Percentiles rank a stretch among this genome's conserved stretches.
Conservation (phyloP, 805 yeast genomes). For the Cyberlindnera japonica region DNA sequence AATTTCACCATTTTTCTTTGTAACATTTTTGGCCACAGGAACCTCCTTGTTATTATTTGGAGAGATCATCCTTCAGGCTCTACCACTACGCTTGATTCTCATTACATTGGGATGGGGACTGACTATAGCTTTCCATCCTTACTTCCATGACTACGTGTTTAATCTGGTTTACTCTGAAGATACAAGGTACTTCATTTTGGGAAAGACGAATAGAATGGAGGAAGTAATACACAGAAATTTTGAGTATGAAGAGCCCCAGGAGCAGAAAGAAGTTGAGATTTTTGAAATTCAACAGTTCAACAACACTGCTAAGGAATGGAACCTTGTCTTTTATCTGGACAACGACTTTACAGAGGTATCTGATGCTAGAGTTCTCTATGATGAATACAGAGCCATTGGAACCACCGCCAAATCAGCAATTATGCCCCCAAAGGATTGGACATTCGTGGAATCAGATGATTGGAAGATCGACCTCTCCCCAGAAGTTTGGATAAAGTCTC, state of each 20-base stretch:
- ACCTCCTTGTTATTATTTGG: constrained; percentile 30
- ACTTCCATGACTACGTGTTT: constrained; percentile 43
- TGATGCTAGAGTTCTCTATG: constrained; percentile 28
- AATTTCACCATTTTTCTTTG: constrained; percentile 49
- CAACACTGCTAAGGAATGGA: constrained; percentile 54
- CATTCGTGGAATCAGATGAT: constrained; percentile 37
- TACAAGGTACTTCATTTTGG: constrained; percentile 49
- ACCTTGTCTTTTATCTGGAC: constrained; percentile 51
- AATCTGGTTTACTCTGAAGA: constrained; percentile 57
- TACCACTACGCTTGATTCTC: constrained; percentile 35
- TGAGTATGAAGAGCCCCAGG: constrained; percentile 38
- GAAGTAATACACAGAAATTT: constrained; percentile 36
- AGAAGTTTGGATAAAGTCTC: constrained; percentile 54
- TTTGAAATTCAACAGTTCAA: constrained; percentile 62
- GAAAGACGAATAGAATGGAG: constrained; percentile 49
- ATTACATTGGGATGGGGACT: constrained; percentile 49
- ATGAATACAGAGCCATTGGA: constrained; percentile 1
- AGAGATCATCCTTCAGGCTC: constrained; percentile 24
- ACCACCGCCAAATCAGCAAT: constrained; percentile 27
- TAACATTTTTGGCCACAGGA: constrained; percentile 34
- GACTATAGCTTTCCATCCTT: constrained; percentile 48
- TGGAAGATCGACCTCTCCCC: constrained; percentile 73
- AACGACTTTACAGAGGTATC: constrained; percentile 53
- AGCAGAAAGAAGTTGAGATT: constrained; percentile 53
- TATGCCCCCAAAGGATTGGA: constrained; percentile 60